Evolutionary conservation across 2,329 filamentous ascomycete species (phyloP), one percentile per base, ranked within the genome.

Genomic region (Didymellaceae sp.): DNA sequence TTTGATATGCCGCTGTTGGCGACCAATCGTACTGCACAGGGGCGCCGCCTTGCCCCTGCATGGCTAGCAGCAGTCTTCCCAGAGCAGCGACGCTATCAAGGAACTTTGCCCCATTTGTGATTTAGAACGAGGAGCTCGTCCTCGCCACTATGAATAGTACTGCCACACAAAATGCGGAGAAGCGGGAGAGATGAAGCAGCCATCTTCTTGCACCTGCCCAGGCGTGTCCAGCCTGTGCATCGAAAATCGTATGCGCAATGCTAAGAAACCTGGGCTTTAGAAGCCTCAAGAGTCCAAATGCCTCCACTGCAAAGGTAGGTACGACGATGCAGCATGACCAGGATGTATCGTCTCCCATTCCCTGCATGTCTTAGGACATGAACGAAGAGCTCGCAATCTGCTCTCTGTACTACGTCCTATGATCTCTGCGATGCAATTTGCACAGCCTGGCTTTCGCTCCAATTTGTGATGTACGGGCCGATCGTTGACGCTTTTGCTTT

Each of bases 141-240:
- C 61, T 66, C 54, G 59, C 64, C 66, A 61, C 65, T 58, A 66
- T 64, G 68, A 70, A 70, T 69, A 68, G 66, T 59, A 52, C 52
- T 51, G 65, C 59, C 52, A 59, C 54, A 62, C 59, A 52, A 66
- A 70, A 65, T 71, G 68, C 67, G 68, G 68, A 71, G 68, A 70
- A 68, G 62, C 52, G 53, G 62, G 62, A 58, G 55, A 25, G 34
- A 52, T 49, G 48, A 58, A 45, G 52, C 56, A 61, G 54, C 41
- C 28, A 35, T 40, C n/a, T 48, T 42, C 43, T 22, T 41, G 25
- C 45, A 8, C 43, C 38, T 53, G 25, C 35, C 40, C 25, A 45
- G 18, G 13, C 18, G 18, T 34, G 30, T 26, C 14, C 35, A 30
- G 30, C 24, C 34, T 31, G 4, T 34, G 28, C 35, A 26, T 31